These are phyloP conservation scores for Pichia sp. DNA, from an alignment of 1,139 yeast genomes.

Conservation along the genomic window DNA sequence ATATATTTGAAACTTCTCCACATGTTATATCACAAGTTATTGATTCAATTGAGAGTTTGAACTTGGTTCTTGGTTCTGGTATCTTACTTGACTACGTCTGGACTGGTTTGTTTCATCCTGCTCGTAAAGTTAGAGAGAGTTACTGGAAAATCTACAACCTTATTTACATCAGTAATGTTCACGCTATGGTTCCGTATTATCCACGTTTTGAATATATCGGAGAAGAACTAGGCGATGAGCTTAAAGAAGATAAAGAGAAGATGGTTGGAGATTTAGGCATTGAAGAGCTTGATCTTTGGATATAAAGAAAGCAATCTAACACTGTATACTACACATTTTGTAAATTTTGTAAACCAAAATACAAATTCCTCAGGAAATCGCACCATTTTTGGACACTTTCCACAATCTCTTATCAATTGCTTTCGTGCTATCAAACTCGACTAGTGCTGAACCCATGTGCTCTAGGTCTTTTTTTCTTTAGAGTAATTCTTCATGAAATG, in stretches of 20 bases:
- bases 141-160: conserved; percentile 85
- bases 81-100: conserved; percentile 71
- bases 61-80: conserved; percentile 77
- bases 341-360: too few relatives aligned
- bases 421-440: too few relatives aligned
- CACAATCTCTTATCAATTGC: too few relatives aligned
- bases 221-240: conserved; percentile 18
- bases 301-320: conserved; percentile 16
- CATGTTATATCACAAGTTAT: conserved; percentile 84
- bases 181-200: conserved; percentile 79
- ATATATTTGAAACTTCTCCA: conserved; percentile 89
- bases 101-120: conserved; percentile 94
- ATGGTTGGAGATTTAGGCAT: conserved; percentile 26
- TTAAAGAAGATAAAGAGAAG: neutral
- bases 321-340: too few relatives aligned
- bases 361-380: too few relatives aligned
- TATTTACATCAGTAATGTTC: conserved; percentile 73
- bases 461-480: too few relatives aligned
- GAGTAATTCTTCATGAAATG: too few relatives aligned
- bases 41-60: conserved; percentile 77
- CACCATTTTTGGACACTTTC: too few relatives aligned
- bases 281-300: conserved; percentile 31
- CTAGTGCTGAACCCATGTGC: too few relatives aligned
- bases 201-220: conserved; percentile 51
- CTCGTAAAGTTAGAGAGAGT: conserved; percentile 77